These are phyloP conservation scores for Physcomitrium patens DNA, from an alignment of 225 moss, liverwort and hornwort genomes.

Conservation along the genomic window DNA sequence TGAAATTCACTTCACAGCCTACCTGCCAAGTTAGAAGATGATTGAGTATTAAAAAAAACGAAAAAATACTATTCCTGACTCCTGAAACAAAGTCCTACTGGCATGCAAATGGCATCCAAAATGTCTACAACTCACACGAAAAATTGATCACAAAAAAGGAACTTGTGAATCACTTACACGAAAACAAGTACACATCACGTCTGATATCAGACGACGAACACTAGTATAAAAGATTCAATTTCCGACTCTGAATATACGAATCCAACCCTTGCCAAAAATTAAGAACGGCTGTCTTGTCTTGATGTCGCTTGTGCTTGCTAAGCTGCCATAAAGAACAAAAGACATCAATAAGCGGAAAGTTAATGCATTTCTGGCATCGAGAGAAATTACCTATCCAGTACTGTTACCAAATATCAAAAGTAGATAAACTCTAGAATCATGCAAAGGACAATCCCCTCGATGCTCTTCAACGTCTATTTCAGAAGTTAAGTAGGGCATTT, in stretches of 20 bases:
- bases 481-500: constrained; percentile 10
- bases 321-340: constrained; percentile 63
- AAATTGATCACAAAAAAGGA: constrained; percentile 7
- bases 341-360: neutral
- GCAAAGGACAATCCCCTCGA: neutral
- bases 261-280: constrained; percentile 95
- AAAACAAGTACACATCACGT: constrained; percentile 24
- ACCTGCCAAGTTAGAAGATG: constrained; percentile 32
- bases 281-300: constrained; percentile 94
- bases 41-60: constrained; percentile 22
- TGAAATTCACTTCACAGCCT: constrained; percentile 28
- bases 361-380: neutral
- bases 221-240: constrained; percentile 77
- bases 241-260: constrained; percentile 78
- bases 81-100: constrained; percentile 3
- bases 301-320: constrained; percentile 98
- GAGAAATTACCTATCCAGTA: constrained; percentile 1
- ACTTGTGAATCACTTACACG: constrained; percentile 34
- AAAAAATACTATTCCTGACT: neutral
- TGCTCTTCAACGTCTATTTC: constrained; percentile 3
- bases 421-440: constrained; percentile 1
- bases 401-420: constrained; percentile 1
- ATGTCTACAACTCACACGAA: no score
- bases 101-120: neutral
- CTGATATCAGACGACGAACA: constrained; percentile 2